These are phyloP conservation scores for Aspergillus hancockii DNA, from an alignment of 495 filamentous ascomycete species.

Conservation along the genomic window DNA sequence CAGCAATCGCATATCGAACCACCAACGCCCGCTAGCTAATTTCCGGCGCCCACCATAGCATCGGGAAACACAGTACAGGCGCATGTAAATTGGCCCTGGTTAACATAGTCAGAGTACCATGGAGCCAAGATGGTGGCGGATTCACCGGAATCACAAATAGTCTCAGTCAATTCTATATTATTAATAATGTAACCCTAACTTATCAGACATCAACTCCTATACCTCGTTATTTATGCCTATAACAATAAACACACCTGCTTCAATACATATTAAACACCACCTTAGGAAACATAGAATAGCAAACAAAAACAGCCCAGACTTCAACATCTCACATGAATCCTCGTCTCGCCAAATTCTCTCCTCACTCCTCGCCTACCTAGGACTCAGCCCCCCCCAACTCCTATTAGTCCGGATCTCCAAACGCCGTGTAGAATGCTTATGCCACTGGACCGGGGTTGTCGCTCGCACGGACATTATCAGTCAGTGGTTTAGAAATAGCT, in stretches of 20 bases:
- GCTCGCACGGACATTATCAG: background rate
- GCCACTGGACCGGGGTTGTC: slow-evolving; percentile 1
- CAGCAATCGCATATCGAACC: background rate
- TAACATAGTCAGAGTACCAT: background rate
- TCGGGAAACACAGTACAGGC: background rate
- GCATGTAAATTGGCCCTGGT: background rate
- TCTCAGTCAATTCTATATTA: background rate
- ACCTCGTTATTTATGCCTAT: background rate
- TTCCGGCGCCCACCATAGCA: background rate
- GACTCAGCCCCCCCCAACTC: background rate
- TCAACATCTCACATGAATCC: background rate
- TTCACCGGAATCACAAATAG: background rate
- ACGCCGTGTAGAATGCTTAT: background rate
- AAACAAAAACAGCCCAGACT: background rate
- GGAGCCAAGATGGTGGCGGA: background rate
- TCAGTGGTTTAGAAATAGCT: background rate
- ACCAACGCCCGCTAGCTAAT: background rate
- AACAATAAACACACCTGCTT: background rate
- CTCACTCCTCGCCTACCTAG: background rate
- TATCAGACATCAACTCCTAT: background rate
- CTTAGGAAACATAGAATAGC: background rate
- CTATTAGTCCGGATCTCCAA: slow-evolving; percentile 1
- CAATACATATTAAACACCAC: background rate
- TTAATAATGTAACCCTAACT: background rate
- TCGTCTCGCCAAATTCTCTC: background rate